Base-by-base conservation (phyloP, 2,329 filamentous ascomycete genomes). In the Thyridium curvatum region DNA sequence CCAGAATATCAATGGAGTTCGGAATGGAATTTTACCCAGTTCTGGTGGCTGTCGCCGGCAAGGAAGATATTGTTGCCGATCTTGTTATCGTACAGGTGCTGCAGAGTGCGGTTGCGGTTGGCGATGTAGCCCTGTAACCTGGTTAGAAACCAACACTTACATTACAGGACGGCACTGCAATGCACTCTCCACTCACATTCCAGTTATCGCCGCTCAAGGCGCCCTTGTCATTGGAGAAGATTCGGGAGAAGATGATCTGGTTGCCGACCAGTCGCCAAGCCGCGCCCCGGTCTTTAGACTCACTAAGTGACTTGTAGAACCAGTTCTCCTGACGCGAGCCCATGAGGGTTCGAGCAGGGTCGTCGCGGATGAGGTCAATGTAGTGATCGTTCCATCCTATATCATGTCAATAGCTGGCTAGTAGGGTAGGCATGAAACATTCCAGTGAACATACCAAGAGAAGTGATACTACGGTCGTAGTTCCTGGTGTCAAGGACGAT, bases 61-160 rank as follows among this genome's bases (percentile, higher is more conserved):
- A 89, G 71, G 51, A 88, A 77, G 48, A 88, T 75, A 52, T 82
- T 87, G 64, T 89, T 87, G 40, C 65, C 66, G 47, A 88, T 86
- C 15, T 79, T 69, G 56, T 86, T 77, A 39, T 78, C 67, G 50
- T 82, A 83, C 8, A 88, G 61, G 39, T 78, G 74, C 49, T 78
- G 62, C 10, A 86, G 64, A 0, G 84, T 88, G 29, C 84, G 71
- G 63, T 88, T 87, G 35, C 79, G 70, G 58, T 86, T 87, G 10
- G 80, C 70, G 39, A 73, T 62, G 51, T 88, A 88, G 2, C 82
- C 84, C 50, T 82, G 69, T 74, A 73, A 79, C n/a, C n/a, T n/a
- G n/a, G n/a, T n/a, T n/a, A n/a, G n/a, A n/a, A n/a, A n/a, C n/a
- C n/a, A n/a, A n/a, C n/a, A n/a, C n/a, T n/a, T n/a, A n/a, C n/a